Evolutionary conservation across 2,329 filamentous ascomycete species (phyloP), one percentile per base, ranked within the genome.

Genomic region (Sarocladium strictum): DNA sequence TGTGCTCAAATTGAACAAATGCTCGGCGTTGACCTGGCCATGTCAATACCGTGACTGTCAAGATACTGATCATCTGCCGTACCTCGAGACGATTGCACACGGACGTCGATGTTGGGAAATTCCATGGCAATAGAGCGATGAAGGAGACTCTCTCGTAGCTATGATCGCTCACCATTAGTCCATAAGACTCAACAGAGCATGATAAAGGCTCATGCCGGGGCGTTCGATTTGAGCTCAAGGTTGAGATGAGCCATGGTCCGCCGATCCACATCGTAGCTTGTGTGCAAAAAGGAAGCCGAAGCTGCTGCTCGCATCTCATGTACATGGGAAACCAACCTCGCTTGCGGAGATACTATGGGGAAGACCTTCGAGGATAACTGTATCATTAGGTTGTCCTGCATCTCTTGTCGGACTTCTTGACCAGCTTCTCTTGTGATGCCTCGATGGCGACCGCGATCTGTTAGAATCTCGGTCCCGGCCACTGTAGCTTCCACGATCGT

Each of bases 321-420:
- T 53, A 57, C 47, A 54, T 32, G 62, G 62, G 61, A 58, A 60
- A 66, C 76, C 67, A 73, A 81, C 78, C 69, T 80, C 76, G 64
- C 72, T 71, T 65, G 76, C 69, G 56, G 75, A 74, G 56, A 79
- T 69, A 54, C 73, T 73, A 55, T 69, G 64, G 29, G 78, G 76
- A 54, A 83, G 61, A 54, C 78, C 78, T 61, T 83, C 79, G 41
- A 83, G 68, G 53, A 83, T 79, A 53, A 83, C 70, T 32, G 76
- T 80, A 58, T 78, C 72, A 58, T 71, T 77, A 29, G 76, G 76
- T 55, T 61, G 63, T 50, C 72, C 72, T 26, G 71, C 69, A 47
- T 72, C 69, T 50, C 65, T 66, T 32, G 59, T 65, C 32, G 65
- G 70, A 55, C 68, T 72, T 24, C 60, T 63, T 26, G 70, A 72